Evolutionary conservation across 805 yeast genomes (phyloP), one percentile per base, ranked within the genome.

Genomic region (Yamadazyma scolyti): DNA sequence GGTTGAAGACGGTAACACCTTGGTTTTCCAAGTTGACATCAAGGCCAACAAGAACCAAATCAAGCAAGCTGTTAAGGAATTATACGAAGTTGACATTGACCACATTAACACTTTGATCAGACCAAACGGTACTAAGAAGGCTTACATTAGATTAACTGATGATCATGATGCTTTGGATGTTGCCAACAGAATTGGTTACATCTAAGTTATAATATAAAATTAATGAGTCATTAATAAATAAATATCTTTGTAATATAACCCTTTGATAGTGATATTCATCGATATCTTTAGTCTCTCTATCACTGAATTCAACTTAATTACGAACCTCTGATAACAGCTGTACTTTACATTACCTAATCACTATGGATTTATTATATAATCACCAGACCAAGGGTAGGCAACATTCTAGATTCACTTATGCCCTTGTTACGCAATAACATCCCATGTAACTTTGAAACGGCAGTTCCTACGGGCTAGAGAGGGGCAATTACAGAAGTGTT

Each of bases 41-140:
- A 86, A 86, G 77, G 77, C 98, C 65, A 93, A 93, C 96, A 93
- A 93, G 81, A 71, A 82, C 76, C 97, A 90, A 77, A 93, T 93
- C 79, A 90, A 89, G 81, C 75, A 80, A 61, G 98, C 98, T 52
- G 95, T 93, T 61, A 90, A 93, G 82, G 95, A 88, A 75, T 80
- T 93, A 65, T 93, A 90, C 81, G 89, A 85, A 65, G 97, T 90
- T 61, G 97, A 93, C 53, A 93, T 84, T 55, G 75, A 71, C 61
- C 77, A 85, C 73, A 88, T 93, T 65, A 89, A 93, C 90, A 93
- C 98, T 56, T 79, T 93, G 70, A 75, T 93, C 64, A 87, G 95
- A 77, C 97, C 98, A 69, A 89, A 93, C 73, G 98, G 98, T 73
- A 84, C 97, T 77, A 93, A 93, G 87, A 93, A 93, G 82, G 98